Evolutionary conservation across 148 eudicot species (phyloP), one percentile per base, ranked within the genome.

Genomic region (Chenopodium formosanum): DNA sequence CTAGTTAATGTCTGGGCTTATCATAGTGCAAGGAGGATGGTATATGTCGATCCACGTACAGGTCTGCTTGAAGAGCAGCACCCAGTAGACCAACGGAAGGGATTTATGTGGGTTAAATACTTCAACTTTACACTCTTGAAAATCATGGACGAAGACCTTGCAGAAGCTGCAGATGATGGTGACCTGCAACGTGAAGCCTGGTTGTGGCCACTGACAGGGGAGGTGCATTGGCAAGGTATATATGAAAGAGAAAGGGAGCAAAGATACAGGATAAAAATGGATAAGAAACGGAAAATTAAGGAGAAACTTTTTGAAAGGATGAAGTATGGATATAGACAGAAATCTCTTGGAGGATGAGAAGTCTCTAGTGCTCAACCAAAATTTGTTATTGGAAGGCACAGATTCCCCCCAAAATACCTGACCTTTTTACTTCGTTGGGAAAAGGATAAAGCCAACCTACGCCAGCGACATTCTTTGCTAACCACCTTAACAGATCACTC

Each of bases 1-100:
- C 81, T 96, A 52, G 97, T 96, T 79, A 96, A 96, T 81, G 99
- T 96, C 4, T 96, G 99, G 99, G 98, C 97, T n/a, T 96, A 96
- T 85, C 99, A 96, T 70, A 92, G 99, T 88, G 98, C 90, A 25
- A 83, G 98, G 37, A 94, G 84, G 84, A 92, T 96, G 97, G 89
- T 94, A 47, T 94, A 91, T 84, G 84, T 96, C 10, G 88, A 96
- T 81, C 98, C 99, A 52, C 87, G 75, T 71, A 82, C 93, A 1
- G 99, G 99, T 58, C 47, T 79, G 32, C 74, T 96, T 77, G 83
- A 90, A 90, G 99, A 96, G 83, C 98, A 96, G 74, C 99, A 96
- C 82, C 95, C 97, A 52, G 75, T 96, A 50, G 91, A 80, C 53
- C 91, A 89, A 73, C 87, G 99, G 3, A 88, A 84, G 82, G 97